Base-by-base conservation (phyloP, 192 early-diverging fungal species). In the Podila minutissima region DNA sequence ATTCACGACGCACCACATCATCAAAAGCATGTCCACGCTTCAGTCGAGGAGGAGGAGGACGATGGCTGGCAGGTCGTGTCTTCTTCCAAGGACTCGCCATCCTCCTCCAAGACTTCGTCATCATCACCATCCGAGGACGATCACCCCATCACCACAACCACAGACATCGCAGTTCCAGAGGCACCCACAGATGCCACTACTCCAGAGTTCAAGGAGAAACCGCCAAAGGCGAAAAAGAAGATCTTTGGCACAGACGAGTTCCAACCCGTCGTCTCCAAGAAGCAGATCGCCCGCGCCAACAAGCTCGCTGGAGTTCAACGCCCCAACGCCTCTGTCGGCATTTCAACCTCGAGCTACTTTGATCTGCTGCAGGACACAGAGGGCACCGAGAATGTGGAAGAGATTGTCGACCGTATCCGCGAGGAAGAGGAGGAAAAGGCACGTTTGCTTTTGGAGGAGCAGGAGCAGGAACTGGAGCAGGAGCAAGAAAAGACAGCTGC, bases 181-280 rank as follows among this genome's bases (percentile, higher is more conserved):
- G 11, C 31, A 19, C 31, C 31, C 5, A 31, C 59, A 5, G 17
- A 28, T 19, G 11, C 29, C 29, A 61, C 4, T 10, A 8, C 22
- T 32, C 28, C 67, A 46, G 76, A 68, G 20, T 49, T 59, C 1
- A 22, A 37, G 19, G 76, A 72, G 57, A 79, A 72, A 65, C 48
- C 41, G 28, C 58, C 69, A 33, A 81, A 81, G 60, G 69, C 72
- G 67, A 81, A 81, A 58, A 81, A 72, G 64, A 81, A 81, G 67
- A 81, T 81, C 63, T 81, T 81, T 73, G 77, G 77, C 31, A 81
- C 77, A 1, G 77, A 81, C 58, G 77, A 81, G 67, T 81, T 81
- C 63, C 77, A 81, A 31, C 77, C 77, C 55, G 77, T 81, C 15
- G 71, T 81, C 57, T 81, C 77, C 51, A 81, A 69, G 66, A 81